These are phyloP conservation scores for Daldinia bambusicola DNA, from an alignment of 495 filamentous ascomycete species.

Conservation along the genomic window DNA sequence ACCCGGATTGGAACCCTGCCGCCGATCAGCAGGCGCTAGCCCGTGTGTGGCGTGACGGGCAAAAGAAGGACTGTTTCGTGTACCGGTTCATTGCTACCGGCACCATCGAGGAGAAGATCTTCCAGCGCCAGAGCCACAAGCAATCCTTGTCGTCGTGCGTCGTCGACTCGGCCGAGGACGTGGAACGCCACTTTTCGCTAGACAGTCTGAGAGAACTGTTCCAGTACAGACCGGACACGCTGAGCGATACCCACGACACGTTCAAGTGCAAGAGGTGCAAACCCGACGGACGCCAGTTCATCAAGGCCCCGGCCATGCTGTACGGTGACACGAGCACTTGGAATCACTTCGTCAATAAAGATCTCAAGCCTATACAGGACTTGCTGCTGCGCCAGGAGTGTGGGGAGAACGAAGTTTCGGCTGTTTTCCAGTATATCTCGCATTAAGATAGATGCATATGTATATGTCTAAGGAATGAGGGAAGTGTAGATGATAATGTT, in stretches of 20 bases:
- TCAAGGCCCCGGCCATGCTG: slow-evolving; percentile 92
- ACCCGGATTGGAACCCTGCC: slow-evolving; percentile 99
- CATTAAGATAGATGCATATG: slow-evolving; percentile 57
- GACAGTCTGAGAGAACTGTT: slow-evolving; percentile 92
- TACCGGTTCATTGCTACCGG: slow-evolving; percentile 99
- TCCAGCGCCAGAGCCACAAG: slow-evolving; percentile 98
- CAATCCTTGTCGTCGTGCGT: slow-evolving; percentile 96
- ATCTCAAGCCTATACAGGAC: slow-evolving; percentile 86
- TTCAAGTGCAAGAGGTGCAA: slow-evolving; percentile 98
- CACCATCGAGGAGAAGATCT: slow-evolving; percentile 99
- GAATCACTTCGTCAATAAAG: slow-evolving; percentile 93
- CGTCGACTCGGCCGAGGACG: slow-evolving; percentile 96
- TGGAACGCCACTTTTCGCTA: slow-evolving; percentile 93
- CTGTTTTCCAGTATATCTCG: slow-evolving; percentile 98
- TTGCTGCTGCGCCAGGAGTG: slow-evolving; percentile 89
- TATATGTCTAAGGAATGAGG: no score
- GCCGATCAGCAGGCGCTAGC: slow-evolving; percentile 98
- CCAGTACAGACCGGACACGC: slow-evolving; percentile 84
- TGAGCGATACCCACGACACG: slow-evolving; percentile 95
- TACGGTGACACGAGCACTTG: slow-evolving; percentile 99
- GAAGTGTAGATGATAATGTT: neutral
- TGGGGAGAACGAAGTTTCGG: slow-evolving; percentile 80
- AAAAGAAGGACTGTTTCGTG: slow-evolving; percentile 99
- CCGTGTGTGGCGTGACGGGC: slow-evolving; percentile 97
- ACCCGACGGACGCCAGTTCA: slow-evolving; percentile 82